A percentile compares a stretch with the other conserved stretches of the same genome.
These are phyloP conservation scores for Ochetophila trinervis DNA, from an alignment of 306 rosid species.

Conservation along the genomic window DNA sequence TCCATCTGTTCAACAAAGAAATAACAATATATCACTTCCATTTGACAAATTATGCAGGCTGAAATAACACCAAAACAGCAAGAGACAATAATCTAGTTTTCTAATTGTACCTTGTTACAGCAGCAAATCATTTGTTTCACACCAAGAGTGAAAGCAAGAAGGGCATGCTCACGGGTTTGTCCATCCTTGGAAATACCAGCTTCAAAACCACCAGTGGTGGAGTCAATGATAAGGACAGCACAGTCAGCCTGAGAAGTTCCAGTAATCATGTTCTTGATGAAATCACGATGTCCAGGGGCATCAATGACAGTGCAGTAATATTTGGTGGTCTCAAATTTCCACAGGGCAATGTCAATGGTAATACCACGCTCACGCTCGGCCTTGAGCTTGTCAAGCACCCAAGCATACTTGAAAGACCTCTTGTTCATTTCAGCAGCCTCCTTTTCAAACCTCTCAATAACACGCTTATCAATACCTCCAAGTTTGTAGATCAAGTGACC, in stretches of 20 bases:
- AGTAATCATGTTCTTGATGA: slow-evolving; percentile 89
- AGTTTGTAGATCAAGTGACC: slow-evolving; percentile 93
- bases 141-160: slow-evolving; percentile 92
- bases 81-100: background rate
- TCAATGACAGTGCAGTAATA: slow-evolving; percentile 95
- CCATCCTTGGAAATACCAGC: slow-evolving; percentile 98
- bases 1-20: slow-evolving; percentile 56
- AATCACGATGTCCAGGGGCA: slow-evolving; percentile 93
- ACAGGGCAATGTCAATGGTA: slow-evolving; percentile 84
- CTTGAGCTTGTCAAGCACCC: slow-evolving; percentile 96
- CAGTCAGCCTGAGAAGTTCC: slow-evolving; percentile 94
- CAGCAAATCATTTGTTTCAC: slow-evolving; percentile 94
- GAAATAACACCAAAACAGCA: background rate
- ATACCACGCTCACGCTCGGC: slow-evolving; percentile 97
- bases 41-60: background rate
- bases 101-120: slow-evolving; percentile 64
- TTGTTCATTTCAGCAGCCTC: slow-evolving; percentile 98
- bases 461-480: slow-evolving; percentile 97
- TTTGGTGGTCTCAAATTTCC: slow-evolving; percentile 90
- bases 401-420: slow-evolving; percentile 92
- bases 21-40: background rate
- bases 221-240: slow-evolving; percentile 85
- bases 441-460: slow-evolving; percentile 85
- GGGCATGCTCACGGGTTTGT: slow-evolving; percentile 94
- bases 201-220: slow-evolving; percentile 92